phyloP scores from a whole-genome alignment of 225 moss, liverwort and hornwort genomes.

The Sphagnum tenellum region DNA sequence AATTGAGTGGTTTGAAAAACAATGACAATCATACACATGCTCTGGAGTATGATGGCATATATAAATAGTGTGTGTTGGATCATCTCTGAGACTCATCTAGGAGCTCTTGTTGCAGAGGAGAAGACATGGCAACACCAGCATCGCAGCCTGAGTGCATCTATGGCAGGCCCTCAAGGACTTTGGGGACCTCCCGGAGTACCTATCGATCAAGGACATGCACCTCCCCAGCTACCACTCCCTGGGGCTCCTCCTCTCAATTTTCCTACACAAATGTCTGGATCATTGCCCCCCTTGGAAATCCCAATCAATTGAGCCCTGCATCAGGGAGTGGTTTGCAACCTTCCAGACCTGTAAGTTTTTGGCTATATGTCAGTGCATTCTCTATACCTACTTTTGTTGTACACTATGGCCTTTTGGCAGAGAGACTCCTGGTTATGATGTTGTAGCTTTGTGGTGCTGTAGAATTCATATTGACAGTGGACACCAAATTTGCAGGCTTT shows the following conservation, averaged over 20 bases:
- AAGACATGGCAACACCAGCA: constrained; percentile 59
- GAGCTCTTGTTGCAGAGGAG: constrained; percentile 13
- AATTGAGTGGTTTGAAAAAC: too few species aligned
- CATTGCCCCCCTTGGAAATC: constrained; percentile 14
- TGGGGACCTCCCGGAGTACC: constrained; percentile 58
- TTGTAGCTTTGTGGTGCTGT: too few species aligned
- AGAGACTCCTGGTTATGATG: not conserved
- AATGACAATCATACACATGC: too few species aligned
- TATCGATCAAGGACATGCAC: constrained; percentile 42
- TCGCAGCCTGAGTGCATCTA: constrained; percentile 52
- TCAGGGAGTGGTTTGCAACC: constrained; percentile 22
- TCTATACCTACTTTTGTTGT: not conserved
- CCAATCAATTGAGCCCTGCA: constrained; percentile 22
- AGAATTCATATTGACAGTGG: too few species aligned
- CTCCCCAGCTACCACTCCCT: constrained; percentile 27
- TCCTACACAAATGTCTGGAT: constrained; percentile 13
- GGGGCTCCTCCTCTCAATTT: constrained; percentile 28
- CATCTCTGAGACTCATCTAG: not conserved
- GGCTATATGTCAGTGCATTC: not conserved
- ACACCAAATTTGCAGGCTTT: constrained; percentile 24
- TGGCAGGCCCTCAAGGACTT: constrained; percentile 35
- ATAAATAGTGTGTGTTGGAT: not conserved
- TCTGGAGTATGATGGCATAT: too few species aligned
- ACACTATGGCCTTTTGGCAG: not conserved
- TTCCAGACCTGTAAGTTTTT: constrained; percentile 21